phyloP scores from a whole-genome alignment of 2,329 filamentous ascomycete species.

The Colletotrichum caudatum region DNA sequence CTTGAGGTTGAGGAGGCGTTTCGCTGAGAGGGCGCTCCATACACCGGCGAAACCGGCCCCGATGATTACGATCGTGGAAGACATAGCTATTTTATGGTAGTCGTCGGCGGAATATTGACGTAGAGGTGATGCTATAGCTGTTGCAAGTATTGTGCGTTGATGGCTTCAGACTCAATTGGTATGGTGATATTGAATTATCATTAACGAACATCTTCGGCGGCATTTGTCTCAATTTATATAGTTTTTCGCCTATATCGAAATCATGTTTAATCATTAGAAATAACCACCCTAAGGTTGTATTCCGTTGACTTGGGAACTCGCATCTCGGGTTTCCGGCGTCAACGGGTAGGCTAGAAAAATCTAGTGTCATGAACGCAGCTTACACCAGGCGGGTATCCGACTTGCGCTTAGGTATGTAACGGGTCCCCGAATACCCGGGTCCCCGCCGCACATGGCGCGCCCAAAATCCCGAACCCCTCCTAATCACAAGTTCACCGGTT shows the following conservation, averaged over 20 bases:
- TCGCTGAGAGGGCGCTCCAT: constrained; percentile 53
- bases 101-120: too few species aligned
- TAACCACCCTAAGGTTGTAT: too few species aligned
- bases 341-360: background rate
- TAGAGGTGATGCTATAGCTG: background rate
- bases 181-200: background rate
- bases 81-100: constrained; percentile 1
- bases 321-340: background rate
- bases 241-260: background rate
- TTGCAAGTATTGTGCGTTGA: background rate
- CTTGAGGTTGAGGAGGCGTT: constrained; percentile 47
- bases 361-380: background rate
- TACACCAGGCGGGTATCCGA: background rate
- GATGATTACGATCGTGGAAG: constrained; percentile 44
- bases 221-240: background rate
- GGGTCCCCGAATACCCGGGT: constrained; percentile 26
- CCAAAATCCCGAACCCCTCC: background rate
- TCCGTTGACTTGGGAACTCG: background rate
- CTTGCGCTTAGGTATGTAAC: background rate
- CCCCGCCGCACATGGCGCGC: constrained; percentile 1
- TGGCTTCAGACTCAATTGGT: background rate
- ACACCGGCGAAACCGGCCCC: constrained; percentile 53
- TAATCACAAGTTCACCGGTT: background rate
- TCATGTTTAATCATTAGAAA: background rate
- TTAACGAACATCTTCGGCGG: background rate